phyloP scores from a whole-genome alignment of 1,139 yeast genomes.

The Saccharomyces hybrid region DNA sequence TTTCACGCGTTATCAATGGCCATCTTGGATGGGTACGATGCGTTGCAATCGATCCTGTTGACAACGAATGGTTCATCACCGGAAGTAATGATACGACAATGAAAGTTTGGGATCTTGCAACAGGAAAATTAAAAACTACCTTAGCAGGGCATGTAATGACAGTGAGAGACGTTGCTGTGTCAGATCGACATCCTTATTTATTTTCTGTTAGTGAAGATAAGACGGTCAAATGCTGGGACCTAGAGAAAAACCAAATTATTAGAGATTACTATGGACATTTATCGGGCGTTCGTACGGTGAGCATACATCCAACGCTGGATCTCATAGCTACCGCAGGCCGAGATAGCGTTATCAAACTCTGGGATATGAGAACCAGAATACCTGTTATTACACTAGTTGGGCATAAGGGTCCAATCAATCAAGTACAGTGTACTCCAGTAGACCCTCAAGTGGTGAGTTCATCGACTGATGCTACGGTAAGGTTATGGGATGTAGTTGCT shows the following conservation, averaged over 20 bases:
- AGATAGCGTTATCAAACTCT: conserved; percentile 77
- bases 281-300: conserved; percentile 80
- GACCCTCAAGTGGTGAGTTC: conserved; percentile 86
- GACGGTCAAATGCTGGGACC: conserved; percentile 93
- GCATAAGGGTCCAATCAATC: conserved; percentile 68
- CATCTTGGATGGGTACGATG: conserved; percentile 92
- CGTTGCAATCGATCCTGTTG: conserved; percentile 66
- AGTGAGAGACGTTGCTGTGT: conserved; percentile 67
- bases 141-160: conserved; percentile 90
- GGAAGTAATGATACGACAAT: conserved; percentile 87
- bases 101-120: conserved; percentile 84
- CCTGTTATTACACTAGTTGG: conserved; percentile 77
- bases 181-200: conserved; percentile 74
- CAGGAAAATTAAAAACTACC: conserved; percentile 62
- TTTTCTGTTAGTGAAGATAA: conserved; percentile 94
- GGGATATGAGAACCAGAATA: conserved; percentile 85
- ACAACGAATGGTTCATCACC: conserved; percentile 84
- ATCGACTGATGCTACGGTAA: conserved; percentile 76
- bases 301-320: conserved; percentile 81
- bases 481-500: conserved; percentile 76
- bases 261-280: conserved; percentile 92
- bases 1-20: conserved; percentile 72
- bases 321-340: conserved; percentile 85
- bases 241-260: conserved; percentile 74
- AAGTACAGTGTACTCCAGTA: conserved; percentile 56